Evolutionary conservation across 2,329 filamentous ascomycete genomes (phyloP).

Genomic region (Pseudogymnoascus sp.): DNA sequence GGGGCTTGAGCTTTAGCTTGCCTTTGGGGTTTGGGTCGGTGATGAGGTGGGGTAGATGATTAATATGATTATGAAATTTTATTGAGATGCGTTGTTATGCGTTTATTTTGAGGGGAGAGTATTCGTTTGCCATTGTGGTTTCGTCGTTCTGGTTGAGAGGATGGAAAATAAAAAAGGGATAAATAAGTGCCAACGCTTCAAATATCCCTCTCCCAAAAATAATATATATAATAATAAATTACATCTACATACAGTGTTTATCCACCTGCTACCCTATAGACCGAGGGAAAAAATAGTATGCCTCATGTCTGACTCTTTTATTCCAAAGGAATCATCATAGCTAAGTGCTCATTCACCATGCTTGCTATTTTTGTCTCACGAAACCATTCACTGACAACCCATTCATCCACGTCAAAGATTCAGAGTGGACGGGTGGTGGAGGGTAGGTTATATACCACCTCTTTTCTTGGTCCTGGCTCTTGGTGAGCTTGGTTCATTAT

Average conservation of each 20-base stretch:
- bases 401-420: not conserved
- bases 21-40: not conserved
- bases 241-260: not conserved
- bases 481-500: not conserved
- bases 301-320: not conserved
- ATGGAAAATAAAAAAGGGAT: not conserved
- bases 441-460: not conserved
- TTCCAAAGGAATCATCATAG: not conserved
- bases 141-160: no score
- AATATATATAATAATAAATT: not conserved
- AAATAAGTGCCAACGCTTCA: not conserved
- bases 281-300: not conserved
- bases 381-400: not conserved
- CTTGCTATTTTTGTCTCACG: not conserved
- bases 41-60: not conserved
- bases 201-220: not conserved
- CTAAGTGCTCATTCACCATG: not conserved
- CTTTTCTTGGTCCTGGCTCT: not conserved
- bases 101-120: not conserved
- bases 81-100: not conserved
- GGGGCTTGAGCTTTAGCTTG: not conserved
- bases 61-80: slow-evolving; percentile 7
- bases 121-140: not conserved
- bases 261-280: not conserved
- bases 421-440: not conserved